Base-by-base conservation (phyloP, 2,329 filamentous ascomycete species). In the Corynespora cassiicola region DNA sequence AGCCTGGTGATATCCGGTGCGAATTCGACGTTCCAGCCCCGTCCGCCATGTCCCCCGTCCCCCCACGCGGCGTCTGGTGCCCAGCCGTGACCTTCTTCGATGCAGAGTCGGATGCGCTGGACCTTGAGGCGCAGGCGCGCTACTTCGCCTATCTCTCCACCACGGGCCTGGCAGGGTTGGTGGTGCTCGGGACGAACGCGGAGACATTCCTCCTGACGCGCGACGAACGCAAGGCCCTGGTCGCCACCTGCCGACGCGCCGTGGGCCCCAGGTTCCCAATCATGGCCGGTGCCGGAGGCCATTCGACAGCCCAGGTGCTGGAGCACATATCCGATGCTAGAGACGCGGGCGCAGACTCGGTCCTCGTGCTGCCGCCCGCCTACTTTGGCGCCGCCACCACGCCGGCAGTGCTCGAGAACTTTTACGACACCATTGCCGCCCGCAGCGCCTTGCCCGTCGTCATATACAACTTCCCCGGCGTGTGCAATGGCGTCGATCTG, bases 401-500 rank as follows among this genome's bases (percentile, higher is more conserved):
- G 3, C 45, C 57, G 18, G 43, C 46, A 12, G 70, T 73, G n/a
- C 52, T 74, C n/a, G 57, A 66, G 47, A 56, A 50, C 38, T 74
- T 74, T 48, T 73, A 65, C 50, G 56, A 57, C 31, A 55, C 68
- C 21, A 59, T 85, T 6, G 84, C 84, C 4, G 71, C 75, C 31
- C 73, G 74, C 2, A 81, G 76, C 16, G 75, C 79, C 0, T 60
- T 87, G 2, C 84, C 84, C 0, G 71, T 87, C n/a, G 63, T 87
- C 30, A 81, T 88, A 45, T 87, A 87, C 72, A 87, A 87, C 66
- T 87, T 83, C 70, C 85, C 84, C 5, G 80, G 74, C 5, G 84
- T 85, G 5, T 81, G 77, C 16, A 77, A 82, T 18, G 84, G 85
- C 5, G 71, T 87, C 11, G 84, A 88, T 56, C 72, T 87, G 31